Base-by-base conservation (phyloP, 2,329 filamentous ascomycete species). In the Colletotrichum navitas region DNA sequence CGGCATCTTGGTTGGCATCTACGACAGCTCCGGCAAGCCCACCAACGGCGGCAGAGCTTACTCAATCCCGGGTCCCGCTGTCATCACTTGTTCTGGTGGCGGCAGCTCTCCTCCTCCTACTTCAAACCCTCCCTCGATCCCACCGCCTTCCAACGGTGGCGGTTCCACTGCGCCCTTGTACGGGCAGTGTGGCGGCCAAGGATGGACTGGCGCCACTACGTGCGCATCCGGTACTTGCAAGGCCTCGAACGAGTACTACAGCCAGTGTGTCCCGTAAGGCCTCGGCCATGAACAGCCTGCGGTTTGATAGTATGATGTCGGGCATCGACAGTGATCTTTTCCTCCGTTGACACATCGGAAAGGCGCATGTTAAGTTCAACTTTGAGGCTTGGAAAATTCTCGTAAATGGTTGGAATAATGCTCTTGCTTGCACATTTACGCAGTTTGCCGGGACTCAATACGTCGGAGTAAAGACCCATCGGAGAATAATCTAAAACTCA, bases 31-130 rank as follows among this genome's bases (percentile, higher is more conserved):
- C 39, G 80, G 80, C 49, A 68, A 74, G 54, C 76, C 80, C 4
- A 77, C 76, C 71, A 71, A 71, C 58, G 71, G 71, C 59, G 79
- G 79, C 14, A 74, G 78, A 26, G 14, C 76, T 11, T 83, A 83
- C 75, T 68, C 66, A 26, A 81, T 82, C 64, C 81, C 81, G n/a
- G 81, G 81, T 3, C 80, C 80, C 2, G 24, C 56, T 3, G 62
- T 65, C 2, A 58, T 71, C 45, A 70, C 58, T 21, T 73, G 71
- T 45, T 73, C 67, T 18, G 63, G 66, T 7, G 63, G 54, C 16
- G 49, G 65, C 39, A 47, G 54, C 26, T 43, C 68, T 8, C 66
- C 70, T 21, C 43, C 70, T 4, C 56, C 66, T 18, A 10, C 66
- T 2, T 64, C 60, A 12, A 58, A 24, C 16, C 52, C 59, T 21